Conservation (phyloP, 768 basidiomycete genomes). For the Pisolithus orientalis region DNA sequence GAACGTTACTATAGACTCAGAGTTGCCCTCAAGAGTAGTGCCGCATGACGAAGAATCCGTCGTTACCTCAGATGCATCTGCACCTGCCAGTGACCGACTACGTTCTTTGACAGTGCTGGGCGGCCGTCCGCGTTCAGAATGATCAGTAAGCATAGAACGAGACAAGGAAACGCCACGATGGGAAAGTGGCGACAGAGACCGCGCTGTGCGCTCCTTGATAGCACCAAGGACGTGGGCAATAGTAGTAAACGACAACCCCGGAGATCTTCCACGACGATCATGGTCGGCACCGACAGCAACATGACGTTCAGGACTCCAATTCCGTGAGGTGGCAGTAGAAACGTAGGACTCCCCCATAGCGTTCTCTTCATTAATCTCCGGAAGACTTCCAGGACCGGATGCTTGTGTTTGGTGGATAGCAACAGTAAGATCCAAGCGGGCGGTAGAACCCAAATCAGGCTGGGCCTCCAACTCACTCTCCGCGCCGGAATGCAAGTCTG, state of each 20-base stretch:
- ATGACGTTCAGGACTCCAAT: constrained; percentile 6
- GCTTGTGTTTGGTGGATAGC: neutral
- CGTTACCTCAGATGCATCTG: neutral
- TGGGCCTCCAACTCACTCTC: too few species aligned
- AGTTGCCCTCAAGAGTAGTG: constrained; percentile 26
- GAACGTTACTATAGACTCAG: constrained; percentile 47
- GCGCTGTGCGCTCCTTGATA: constrained; percentile 33
- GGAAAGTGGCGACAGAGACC: constrained; percentile 37
- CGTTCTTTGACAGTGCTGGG: constrained; percentile 7
- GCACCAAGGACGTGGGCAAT: constrained; percentile 47
- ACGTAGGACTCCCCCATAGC: constrained; percentile 12
- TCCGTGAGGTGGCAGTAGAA: constrained; percentile 9
- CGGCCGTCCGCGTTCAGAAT: too few species aligned
- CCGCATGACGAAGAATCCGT: constrained; percentile 13
- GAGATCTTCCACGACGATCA: constrained; percentile 29
- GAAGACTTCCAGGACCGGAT: constrained; percentile 6
- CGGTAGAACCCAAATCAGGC: too few species aligned
- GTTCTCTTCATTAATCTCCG: constrained; percentile 8
- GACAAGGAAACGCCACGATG: neutral
- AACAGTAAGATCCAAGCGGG: too few species aligned
- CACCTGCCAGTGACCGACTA: constrained; percentile 31
- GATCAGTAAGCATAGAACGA: neutral
- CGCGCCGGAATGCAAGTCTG: too few species aligned
- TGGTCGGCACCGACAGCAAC: constrained; percentile 3
- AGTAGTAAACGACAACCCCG: constrained; percentile 48